Base-by-base conservation (phyloP, 176 grass and related monocot genomes). In the Secale cereale region DNA sequence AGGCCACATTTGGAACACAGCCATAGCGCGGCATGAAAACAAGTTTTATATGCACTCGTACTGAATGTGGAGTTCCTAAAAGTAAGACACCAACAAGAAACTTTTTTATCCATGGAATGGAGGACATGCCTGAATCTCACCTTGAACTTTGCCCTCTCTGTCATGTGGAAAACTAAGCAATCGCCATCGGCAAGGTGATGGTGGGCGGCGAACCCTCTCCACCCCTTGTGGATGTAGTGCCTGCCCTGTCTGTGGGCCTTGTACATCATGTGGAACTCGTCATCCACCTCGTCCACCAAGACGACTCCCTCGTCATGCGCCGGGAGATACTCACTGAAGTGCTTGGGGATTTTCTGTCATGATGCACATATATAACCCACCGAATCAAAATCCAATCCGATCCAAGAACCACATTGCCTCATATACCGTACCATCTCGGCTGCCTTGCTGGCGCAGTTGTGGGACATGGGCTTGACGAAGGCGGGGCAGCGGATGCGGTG, bases 111-210 rank as follows among this genome's bases (percentile, higher is more conserved):
- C 41, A 19, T 16, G 71, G 3, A 20, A 17, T 78, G 39, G 15
- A 29, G 25, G 45, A 65, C 1, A 48, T 10, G 40, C 33, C 33
- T 16, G 70, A 73, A 46, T n/a, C 78, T 82, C 19, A 94, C 94
- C 90, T 94, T 89, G 59, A 94, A 86, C 45, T 17, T 94, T 50
- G 88, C 81, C 5, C 66, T 22, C 23, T 76, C n/a, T 4, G 79
- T 81, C 67, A 91, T 65, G 45, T 97, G 84, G 78, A 97, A 94
- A 43, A 97, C 86, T 31, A 94, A 17, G 28, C 88, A 89, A 79
- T 97, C 92, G 37, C 50, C 94, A 66, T 94, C 92, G 50, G 10
- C 90, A 54, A 97, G 83, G 74, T 97, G 79, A 75, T 94, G 94
- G 3, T 90, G 0, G 31, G 94, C 82, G 69, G 92, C 17, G 7